Base-by-base conservation (phyloP, 2,329 filamentous ascomycete genomes). In the Whalleya microplaca region DNA sequence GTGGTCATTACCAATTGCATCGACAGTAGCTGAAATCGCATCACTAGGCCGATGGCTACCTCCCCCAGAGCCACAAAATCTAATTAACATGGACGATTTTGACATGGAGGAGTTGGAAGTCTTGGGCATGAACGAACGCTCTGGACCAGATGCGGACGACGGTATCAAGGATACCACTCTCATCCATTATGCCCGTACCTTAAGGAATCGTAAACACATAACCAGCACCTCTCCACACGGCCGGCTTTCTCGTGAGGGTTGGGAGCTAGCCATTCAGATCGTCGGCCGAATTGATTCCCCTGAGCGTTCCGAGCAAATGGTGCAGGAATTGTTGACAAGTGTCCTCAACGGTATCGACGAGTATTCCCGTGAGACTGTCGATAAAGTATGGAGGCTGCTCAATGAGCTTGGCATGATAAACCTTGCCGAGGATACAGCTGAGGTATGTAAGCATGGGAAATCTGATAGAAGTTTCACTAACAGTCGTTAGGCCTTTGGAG, bases 21-120 rank as follows among this genome's bases (percentile, higher is more conserved):
- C 89, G 27, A 86, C 91, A 5, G 85, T 95, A 16, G 89, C 90
- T 2, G 94, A 98, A 73, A 80, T 98, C 54, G 92, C 91, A 10
- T 88, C 86, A n/a, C 79, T 91, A 21, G 92, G 89, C 8, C 87
- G 88, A 44, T 98, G 94, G 94, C 80, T 97, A 44, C 86, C 88
- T 21, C 79, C 81, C 21, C 78, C 82, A 27, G 78, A 82, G 52
- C 74, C 80, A 6, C 77, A 80, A 27, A 80, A 78, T 61, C 73
- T 86, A 45, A 77, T 84, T 40, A 76, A 76, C 6, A 81, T 90
- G 64, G 82, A 85, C 37, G 87, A 86, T 21, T 84, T 96, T 54
- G 92, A 93, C 67, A 85, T 90, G 74, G 89, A 92, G 60, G 93
- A 97, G 68, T 77, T 97, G 44, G 90, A 95, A 76, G 84, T 97